A percentile compares a stretch with the other conserved stretches of the same genome.
phyloP scores from a whole-genome alignment of 2,329 filamentous ascomycete genomes.

The Fusarium circinatum region DNA sequence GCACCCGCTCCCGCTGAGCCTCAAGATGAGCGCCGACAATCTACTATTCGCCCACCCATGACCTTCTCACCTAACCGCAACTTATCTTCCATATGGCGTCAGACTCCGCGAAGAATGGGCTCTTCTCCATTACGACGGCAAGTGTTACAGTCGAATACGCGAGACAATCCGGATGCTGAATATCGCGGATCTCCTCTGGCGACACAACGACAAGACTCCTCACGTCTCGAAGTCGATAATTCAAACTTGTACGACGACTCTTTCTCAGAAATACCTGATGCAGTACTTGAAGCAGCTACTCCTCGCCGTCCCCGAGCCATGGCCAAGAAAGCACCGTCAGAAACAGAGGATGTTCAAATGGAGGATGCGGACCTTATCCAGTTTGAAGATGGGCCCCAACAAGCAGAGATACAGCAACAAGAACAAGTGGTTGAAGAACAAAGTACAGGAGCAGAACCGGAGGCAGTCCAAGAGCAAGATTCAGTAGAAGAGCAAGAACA shows the following conservation, averaged over 20 bases:
- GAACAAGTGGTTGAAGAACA: constrained; percentile 1
- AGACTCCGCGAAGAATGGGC: constrained; percentile 50
- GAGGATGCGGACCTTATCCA: constrained; percentile 15
- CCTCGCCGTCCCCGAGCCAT: constrained; percentile 46
- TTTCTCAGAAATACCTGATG: constrained; percentile 66
- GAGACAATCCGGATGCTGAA: constrained; percentile 32
- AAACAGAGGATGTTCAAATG: constrained; percentile 26
- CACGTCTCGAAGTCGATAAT: constrained; percentile 42
- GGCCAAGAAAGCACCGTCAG: neutral
- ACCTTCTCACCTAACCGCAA: constrained; percentile 38
- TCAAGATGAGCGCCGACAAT: constrained; percentile 18
- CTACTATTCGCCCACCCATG: constrained; percentile 30
- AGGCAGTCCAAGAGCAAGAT: constrained; percentile 16
- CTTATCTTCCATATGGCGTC: constrained; percentile 44
- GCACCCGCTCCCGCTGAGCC: constrained; percentile 3
- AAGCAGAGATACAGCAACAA: neutral
- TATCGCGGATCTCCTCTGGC: constrained; percentile 11
- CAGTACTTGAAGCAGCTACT: constrained; percentile 61
- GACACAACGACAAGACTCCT: constrained; percentile 13
- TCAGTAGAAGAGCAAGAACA: constrained; percentile 17
- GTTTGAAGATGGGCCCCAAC: constrained; percentile 8
- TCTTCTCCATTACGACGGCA: constrained; percentile 48
- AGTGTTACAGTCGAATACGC: constrained; percentile 47
- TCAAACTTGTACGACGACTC: constrained; percentile 61
- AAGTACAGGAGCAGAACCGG: constrained; percentile 7